phyloP scores from a whole-genome alignment of 805 yeast species.

The Barnettozyma californica region DNA sequence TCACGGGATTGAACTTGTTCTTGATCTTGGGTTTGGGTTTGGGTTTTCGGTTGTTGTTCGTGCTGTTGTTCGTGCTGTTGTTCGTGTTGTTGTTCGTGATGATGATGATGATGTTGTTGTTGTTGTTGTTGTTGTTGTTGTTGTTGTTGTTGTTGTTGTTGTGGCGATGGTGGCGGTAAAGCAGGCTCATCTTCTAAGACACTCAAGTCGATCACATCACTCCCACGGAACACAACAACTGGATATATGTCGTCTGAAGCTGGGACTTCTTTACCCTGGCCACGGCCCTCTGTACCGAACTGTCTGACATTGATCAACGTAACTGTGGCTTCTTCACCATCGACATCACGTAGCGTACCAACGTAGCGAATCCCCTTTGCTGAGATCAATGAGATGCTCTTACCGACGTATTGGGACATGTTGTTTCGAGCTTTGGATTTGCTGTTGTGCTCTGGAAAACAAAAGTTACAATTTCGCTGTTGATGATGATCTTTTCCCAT shows the following conservation, averaged over 20 bases:
- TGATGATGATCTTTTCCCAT: no score
- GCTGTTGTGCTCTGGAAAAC: no score
- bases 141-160: slow-evolving; percentile 5
- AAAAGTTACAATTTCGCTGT: no score
- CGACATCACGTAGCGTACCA: slow-evolving; percentile 81
- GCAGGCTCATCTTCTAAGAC: slow-evolving; percentile 57
- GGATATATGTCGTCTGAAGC: slow-evolving; percentile 68
- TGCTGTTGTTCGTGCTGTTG: slow-evolving; percentile 6
- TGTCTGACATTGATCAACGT: slow-evolving; percentile 74
- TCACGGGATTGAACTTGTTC: slow-evolving; percentile 2
- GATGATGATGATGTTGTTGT: slow-evolving; percentile 7
- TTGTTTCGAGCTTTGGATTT: not conserved
- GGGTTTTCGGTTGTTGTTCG: no score
- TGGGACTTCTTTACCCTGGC: slow-evolving; percentile 63
- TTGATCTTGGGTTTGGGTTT: no score
- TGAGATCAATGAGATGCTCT: slow-evolving; percentile 76
- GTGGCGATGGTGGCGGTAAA: slow-evolving; percentile 4
- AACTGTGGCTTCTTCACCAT: slow-evolving; percentile 87
- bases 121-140: slow-evolving; percentile 5
- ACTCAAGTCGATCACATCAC: slow-evolving; percentile 84
- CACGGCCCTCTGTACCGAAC: slow-evolving; percentile 92
- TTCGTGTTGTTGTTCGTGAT: slow-evolving; percentile 7
- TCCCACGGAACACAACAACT: slow-evolving; percentile 80
- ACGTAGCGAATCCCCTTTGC: slow-evolving; percentile 77
- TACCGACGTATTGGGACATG: slow-evolving; percentile 93